Base-by-base conservation (phyloP, 108 stramenopile genomes). In the Cyclotella choctawhatcheeana region DNA sequence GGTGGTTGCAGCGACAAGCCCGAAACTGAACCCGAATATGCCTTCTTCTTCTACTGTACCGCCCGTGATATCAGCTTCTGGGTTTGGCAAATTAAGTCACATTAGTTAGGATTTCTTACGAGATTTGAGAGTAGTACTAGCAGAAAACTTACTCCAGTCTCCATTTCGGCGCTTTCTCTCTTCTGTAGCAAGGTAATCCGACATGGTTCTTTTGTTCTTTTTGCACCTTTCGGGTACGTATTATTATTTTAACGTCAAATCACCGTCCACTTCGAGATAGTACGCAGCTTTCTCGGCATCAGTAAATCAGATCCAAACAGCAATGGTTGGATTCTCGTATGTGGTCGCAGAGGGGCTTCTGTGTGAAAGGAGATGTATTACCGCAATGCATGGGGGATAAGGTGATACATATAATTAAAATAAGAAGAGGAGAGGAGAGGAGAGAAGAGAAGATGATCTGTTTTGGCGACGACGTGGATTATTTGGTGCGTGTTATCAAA, bases 41-140 rank as follows among this genome's bases (percentile, higher is more conserved):
- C 72, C 72, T 43, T 73, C 72, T 14, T 73, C 63, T 73, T 73
- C 72, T 30, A 63, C 40, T 22, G 25, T n/a, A 2, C 55, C 55
- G 3, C 55, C 55, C 0, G 55, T 56, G 8, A 48, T 48, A 8
- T 48, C 47, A 8, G 12, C 47, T n/a, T 48, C 47, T 48, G 17
- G 4, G n/a, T 12, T 10, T 40, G 37, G 12, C 8, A 40, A 40
- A 40, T 40, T 10, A 40, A 40, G 12, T 40, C 8, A 40, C 8
- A 40, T 40, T 40, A 40, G 37, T 12, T 10, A 40, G 37, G 8
- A 40, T 12, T 10, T 40, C 37, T 4, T 48, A 4, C 47, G 47
- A 17, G 37, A 40, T 8, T 6, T 40, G 6, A n/a, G 8, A n/a
- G 4, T 4, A n/a, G 47, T n/a, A 48, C 12, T 10, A 8, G 17